Conservation (phyloP, 1,284 basidiomycete species). For the Moesziomyces parantarcticus region DNA sequence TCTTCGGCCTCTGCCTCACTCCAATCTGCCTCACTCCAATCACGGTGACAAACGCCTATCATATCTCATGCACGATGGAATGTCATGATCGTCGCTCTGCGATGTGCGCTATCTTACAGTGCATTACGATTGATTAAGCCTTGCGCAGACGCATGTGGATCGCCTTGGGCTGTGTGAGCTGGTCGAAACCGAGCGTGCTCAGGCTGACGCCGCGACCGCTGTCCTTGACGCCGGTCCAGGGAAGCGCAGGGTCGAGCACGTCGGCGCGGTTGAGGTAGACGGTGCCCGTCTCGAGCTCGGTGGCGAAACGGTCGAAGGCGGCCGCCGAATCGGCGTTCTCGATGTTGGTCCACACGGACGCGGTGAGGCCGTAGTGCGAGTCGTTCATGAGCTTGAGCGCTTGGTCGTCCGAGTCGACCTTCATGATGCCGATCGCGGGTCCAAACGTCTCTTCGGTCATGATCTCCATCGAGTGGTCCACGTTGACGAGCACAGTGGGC, state of each 20-base stretch:
- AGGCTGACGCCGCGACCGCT: conserved; percentile 89
- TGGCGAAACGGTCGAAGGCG: conserved; percentile 78
- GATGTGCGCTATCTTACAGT: too few species aligned
- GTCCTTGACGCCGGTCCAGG: conserved; percentile 94
- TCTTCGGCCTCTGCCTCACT: too few species aligned
- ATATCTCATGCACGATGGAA: not conserved
- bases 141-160: conserved; percentile 56
- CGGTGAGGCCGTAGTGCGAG: conserved; percentile 92
- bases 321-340: conserved; percentile 74
- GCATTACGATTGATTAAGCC: too few species aligned
- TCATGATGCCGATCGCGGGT: conserved; percentile 88
- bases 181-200: conserved; percentile 78
- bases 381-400: conserved; percentile 92
- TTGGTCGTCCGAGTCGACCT: conserved; percentile 84
- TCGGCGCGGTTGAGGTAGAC: conserved; percentile 83
- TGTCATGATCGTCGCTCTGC: too few species aligned
- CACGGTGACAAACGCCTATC: too few species aligned
- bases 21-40: too few species aligned
- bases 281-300: conserved; percentile 85
- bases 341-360: conserved; percentile 87
- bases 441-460: conserved; percentile 82
- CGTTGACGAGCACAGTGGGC: conserved; percentile 87
- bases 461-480: conserved; percentile 90
- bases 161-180: conserved; percentile 49
- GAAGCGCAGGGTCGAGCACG: conserved; percentile 86